Percentiles rank a stretch among this genome's conserved stretches.
phyloP scores from a whole-genome alignment of 2,329 filamentous ascomycete species.

The Blastomyces percursus region DNA sequence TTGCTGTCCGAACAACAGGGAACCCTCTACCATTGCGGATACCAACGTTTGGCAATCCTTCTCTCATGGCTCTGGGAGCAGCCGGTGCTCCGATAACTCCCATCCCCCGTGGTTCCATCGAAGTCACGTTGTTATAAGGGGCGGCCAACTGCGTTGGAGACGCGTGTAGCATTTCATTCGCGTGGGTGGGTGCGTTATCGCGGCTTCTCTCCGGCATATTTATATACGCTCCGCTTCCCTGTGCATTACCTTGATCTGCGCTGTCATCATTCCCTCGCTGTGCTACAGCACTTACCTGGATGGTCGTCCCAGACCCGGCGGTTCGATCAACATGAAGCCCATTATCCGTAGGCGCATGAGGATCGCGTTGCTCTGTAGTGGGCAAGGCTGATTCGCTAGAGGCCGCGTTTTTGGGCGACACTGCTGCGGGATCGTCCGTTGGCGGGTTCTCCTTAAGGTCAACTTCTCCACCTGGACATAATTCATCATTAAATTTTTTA shows the following conservation, averaged over 20 bases:
- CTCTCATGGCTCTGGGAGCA: conserved; percentile 88
- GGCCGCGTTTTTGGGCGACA: conserved; percentile 6
- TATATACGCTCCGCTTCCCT: background rate
- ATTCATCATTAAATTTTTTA: conserved; percentile 25
- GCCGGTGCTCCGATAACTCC: conserved; percentile 65
- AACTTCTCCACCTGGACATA: conserved; percentile 26
- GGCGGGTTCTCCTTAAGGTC: conserved; percentile 22
- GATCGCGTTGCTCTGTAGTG: background rate
- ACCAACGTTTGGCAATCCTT: conserved; percentile 74
- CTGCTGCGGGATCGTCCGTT: conserved; percentile 14
- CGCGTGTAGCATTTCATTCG: background rate
- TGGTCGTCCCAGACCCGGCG: conserved; percentile 6
- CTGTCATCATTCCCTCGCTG: background rate
- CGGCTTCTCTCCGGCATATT: conserved; percentile 7
- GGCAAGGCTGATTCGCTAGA: conserved; percentile 1
- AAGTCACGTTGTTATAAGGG: conserved; percentile 19
- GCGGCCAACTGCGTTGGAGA: conserved; percentile 16
- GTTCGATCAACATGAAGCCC: conserved; percentile 14
- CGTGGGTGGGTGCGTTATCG: conserved; percentile 19
- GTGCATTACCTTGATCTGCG: background rate
- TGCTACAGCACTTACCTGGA: conserved; percentile 4
- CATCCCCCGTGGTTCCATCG: conserved; percentile 40
- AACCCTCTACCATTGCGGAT: conserved; percentile 52
- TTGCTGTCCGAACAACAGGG: conserved; percentile 25
- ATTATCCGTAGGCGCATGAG: background rate